A percentile compares a stretch with the other conserved stretches of the same genome.
phyloP scores from a whole-genome alignment of 2,329 filamentous ascomycete genomes.

The Triangularia setosa region DNA sequence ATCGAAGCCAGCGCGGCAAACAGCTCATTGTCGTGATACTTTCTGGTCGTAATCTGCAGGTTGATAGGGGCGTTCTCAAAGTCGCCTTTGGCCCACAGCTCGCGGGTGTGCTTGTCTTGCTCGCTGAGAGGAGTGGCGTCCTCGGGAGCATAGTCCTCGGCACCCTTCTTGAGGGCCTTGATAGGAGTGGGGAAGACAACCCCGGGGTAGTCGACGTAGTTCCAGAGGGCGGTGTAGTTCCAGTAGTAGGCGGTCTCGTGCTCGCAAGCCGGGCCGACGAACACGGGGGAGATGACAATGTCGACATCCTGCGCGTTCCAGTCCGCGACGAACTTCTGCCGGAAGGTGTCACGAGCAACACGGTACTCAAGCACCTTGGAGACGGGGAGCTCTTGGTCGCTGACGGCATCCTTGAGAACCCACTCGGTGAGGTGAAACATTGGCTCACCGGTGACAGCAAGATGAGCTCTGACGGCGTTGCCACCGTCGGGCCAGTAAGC shows the following conservation, averaged over 20 bases:
- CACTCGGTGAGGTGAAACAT: slow-evolving; percentile 42
- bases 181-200: slow-evolving; percentile 35
- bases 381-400: slow-evolving; percentile 23
- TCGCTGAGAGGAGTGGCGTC: slow-evolving; percentile 29
- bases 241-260: slow-evolving; percentile 37
- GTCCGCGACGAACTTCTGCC: slow-evolving; percentile 31
- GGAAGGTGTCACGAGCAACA: slow-evolving; percentile 30
- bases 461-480: slow-evolving; percentile 28
- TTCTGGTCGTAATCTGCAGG: slow-evolving; percentile 34
- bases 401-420: slow-evolving; percentile 32
- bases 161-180: slow-evolving; percentile 26
- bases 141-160: slow-evolving; percentile 26
- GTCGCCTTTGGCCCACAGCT: slow-evolving; percentile 32
- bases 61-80: slow-evolving; percentile 34
- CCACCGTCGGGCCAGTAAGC: slow-evolving; percentile 48
- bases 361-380: slow-evolving; percentile 28
- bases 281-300: slow-evolving; percentile 34
- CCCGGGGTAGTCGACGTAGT: slow-evolving; percentile 37
- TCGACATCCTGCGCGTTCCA: slow-evolving; percentile 38
- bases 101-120: slow-evolving; percentile 29
- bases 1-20: slow-evolving; percentile 30
- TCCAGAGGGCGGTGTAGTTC: slow-evolving; percentile 38
- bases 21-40: slow-evolving; percentile 34
- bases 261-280: slow-evolving; percentile 35
- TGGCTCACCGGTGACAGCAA: slow-evolving; percentile 41